These are phyloP conservation scores for Coffea canephora DNA, from an alignment of 257 asterid species.

Conservation along the genomic window DNA sequence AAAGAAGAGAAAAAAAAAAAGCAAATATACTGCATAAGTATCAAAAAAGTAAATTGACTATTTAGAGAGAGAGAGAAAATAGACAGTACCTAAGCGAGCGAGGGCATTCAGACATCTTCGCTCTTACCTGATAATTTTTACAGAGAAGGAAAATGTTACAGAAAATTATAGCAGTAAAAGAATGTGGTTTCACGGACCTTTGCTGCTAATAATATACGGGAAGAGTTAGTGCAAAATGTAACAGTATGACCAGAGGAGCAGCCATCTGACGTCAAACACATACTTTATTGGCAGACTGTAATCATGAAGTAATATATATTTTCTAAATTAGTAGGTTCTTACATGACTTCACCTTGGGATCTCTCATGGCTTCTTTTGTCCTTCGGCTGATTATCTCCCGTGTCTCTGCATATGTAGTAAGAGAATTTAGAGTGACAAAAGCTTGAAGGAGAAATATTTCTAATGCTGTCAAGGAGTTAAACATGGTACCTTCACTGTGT, in stretches of 20 bases:
- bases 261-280: neutral
- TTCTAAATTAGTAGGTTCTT: slow-evolving; percentile 53
- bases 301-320: neutral
- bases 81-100: slow-evolving; percentile 66
- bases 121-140: slow-evolving; percentile 55
- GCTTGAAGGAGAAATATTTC: neutral
- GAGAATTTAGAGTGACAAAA: slow-evolving; percentile 16
- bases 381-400: slow-evolving; percentile 65
- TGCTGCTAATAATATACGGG: neutral
- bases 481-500: slow-evolving; percentile 69
- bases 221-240: neutral
- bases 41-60: neutral
- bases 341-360: slow-evolving; percentile 99
- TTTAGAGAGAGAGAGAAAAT: neutral
- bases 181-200: neutral
- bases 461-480: slow-evolving; percentile 8
- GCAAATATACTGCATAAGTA: neutral
- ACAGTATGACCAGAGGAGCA: neutral
- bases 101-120: slow-evolving; percentile 83
- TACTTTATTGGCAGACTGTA: neutral
- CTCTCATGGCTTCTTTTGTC: slow-evolving; percentile 87
- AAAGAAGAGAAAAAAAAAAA: neutral
- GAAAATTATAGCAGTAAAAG: slow-evolving; percentile 9
- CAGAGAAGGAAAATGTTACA: slow-evolving; percentile 3
- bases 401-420: slow-evolving; percentile 51